Evolutionary conservation across 1,139 yeast species (phyloP).

Genomic region (Candida frijolesensis): DNA sequence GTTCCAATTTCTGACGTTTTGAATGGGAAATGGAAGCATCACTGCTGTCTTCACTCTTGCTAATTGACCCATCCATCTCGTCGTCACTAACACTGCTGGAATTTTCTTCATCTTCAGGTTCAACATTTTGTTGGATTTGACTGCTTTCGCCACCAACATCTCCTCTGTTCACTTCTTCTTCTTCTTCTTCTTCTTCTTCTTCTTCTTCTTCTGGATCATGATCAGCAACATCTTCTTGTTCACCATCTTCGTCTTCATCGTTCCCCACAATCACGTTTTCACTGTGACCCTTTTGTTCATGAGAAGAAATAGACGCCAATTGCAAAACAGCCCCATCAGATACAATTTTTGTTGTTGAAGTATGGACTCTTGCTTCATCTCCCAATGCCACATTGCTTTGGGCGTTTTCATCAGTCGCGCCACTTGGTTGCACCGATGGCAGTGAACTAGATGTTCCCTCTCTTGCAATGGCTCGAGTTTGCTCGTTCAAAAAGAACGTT

Average conservation of each 20-base stretch:
- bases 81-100: constrained; percentile 12
- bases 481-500: constrained; percentile 6
- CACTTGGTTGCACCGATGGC: constrained; percentile 33
- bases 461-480: neutral
- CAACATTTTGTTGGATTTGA: neutral
- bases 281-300: constrained; percentile 13
- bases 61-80: constrained; percentile 9
- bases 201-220: too few species aligned
- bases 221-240: neutral
- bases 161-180: neutral
- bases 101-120: constrained; percentile 1
- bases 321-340: neutral
- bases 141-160: constrained; percentile 10
- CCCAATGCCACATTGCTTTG: neutral
- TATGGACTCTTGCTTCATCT: too few species aligned
- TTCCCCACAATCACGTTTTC: constrained; percentile 30
- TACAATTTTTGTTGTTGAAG: too few species aligned
- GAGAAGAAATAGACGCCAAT: neutral
- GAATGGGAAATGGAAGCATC: neutral
- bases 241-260: constrained; percentile 5
- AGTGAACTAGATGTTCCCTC: constrained; percentile 9
- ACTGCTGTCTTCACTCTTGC: neutral
- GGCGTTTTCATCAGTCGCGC: neutral
- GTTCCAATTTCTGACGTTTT: constrained; percentile 13
- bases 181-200: constrained; percentile 1